Evolutionary conservation across 2,329 filamentous ascomycete genomes (phyloP).

Genomic region (Tetracladium maxilliforme): DNA sequence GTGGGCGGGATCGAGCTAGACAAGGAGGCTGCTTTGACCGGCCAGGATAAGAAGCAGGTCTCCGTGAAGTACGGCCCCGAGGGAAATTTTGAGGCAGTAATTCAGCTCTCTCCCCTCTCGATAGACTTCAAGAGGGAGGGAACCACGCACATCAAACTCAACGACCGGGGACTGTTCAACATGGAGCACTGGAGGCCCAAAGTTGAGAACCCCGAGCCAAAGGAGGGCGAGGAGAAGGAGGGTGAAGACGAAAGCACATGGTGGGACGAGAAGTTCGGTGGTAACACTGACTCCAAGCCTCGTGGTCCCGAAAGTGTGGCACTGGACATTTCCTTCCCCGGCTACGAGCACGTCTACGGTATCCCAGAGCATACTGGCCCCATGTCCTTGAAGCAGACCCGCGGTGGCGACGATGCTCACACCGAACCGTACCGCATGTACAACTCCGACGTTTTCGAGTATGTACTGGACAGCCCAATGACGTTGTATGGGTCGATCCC

Average conservation of each 20-base stretch:
- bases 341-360: slow-evolving; percentile 84
- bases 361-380: slow-evolving; percentile 88
- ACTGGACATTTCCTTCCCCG: slow-evolving; percentile 82
- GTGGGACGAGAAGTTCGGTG: slow-evolving; percentile 96
- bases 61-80: slow-evolving; percentile 70
- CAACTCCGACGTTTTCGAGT: slow-evolving; percentile 96
- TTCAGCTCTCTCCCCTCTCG: slow-evolving; percentile 69
- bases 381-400: slow-evolving; percentile 77
- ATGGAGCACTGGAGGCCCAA: slow-evolving; percentile 92
- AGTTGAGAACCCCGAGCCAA: slow-evolving; percentile 37
- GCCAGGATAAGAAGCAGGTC: slow-evolving; percentile 50
- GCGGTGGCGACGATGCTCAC: slow-evolving; percentile 75
- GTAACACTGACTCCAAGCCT: slow-evolving; percentile 92
- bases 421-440: slow-evolving; percentile 86
- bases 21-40: slow-evolving; percentile 51
- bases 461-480: slow-evolving; percentile 94
- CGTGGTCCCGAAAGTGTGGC: slow-evolving; percentile 83
- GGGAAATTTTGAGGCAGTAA: slow-evolving; percentile 65
- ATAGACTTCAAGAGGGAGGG: slow-evolving; percentile 81
- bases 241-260: slow-evolving; percentile 75
- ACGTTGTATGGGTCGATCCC: slow-evolving; percentile 95
- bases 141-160: slow-evolving; percentile 70
- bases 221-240: slow-evolving; percentile 23
- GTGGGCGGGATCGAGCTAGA: slow-evolving; percentile 68
- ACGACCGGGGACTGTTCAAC: slow-evolving; percentile 80